These are phyloP conservation scores for Zymoseptoria pseudotritici DNA, from an alignment of 2,329 filamentous ascomycete genomes.

Conservation along the genomic window DNA sequence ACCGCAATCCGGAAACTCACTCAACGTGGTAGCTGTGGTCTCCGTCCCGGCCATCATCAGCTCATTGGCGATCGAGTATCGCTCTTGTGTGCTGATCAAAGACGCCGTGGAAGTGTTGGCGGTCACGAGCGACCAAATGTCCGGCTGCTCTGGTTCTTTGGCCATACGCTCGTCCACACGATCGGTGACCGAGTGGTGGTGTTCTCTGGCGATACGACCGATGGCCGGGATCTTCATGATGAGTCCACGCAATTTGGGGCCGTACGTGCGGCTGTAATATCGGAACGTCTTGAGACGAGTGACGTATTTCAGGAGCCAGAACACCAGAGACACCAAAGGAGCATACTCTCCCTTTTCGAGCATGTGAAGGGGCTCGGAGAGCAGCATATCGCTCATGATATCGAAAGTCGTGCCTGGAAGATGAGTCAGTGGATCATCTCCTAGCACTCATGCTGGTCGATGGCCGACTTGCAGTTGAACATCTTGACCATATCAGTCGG, in stretches of 20 bases:
- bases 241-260: slow-evolving; percentile 1
- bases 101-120: slow-evolving; percentile 13
- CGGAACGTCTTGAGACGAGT: slow-evolving; percentile 9
- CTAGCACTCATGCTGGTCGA: slow-evolving; percentile 6
- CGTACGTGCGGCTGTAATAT: slow-evolving; percentile 6
- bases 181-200: slow-evolving; percentile 5
- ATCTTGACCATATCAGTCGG: slow-evolving; percentile 21
- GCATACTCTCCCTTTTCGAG: slow-evolving; percentile 20
- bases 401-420: slow-evolving; percentile 16
- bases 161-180: slow-evolving; percentile 22
- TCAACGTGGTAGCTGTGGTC: slow-evolving; percentile 30
- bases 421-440: slow-evolving; percentile 10
- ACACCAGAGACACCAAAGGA: slow-evolving; percentile 18
- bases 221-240: slow-evolving; percentile 8
- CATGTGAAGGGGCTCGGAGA: slow-evolving; percentile 20
- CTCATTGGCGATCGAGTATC: slow-evolving; percentile 25
- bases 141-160: slow-evolving; percentile 17
- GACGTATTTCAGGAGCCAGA: slow-evolving; percentile 13
- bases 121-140: slow-evolving; percentile 23
- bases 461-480: slow-evolving; percentile 20
- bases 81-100: slow-evolving; percentile 22
- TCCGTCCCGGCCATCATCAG: slow-evolving; percentile 34
- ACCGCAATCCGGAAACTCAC: slow-evolving; percentile 62
- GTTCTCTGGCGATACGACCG: slow-evolving; percentile 3
- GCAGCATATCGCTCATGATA: slow-evolving; percentile 24